Conservation (phyloP, 1,139 yeast species). For the Ogataea hybrid region DNA sequence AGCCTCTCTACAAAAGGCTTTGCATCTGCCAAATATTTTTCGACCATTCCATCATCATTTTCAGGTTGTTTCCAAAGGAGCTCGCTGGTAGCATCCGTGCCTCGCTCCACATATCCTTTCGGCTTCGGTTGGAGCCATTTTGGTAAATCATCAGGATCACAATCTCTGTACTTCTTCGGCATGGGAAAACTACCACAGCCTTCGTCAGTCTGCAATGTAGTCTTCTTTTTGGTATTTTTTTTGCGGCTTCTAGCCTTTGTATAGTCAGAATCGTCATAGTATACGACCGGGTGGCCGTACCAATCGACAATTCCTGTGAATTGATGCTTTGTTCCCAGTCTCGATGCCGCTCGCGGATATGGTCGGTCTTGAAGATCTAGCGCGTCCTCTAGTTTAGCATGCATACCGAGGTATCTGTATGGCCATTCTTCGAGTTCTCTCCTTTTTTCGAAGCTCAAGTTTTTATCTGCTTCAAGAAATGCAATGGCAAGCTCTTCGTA, state of each 20-base stretch:
- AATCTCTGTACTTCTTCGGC: conserved; percentile 46
- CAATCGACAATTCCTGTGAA: conserved; percentile 65
- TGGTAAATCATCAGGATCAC: conserved; percentile 51
- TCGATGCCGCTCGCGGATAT: conserved; percentile 77
- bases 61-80: conserved; percentile 63
- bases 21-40: conserved; percentile 54
- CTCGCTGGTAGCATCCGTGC: conserved; percentile 68
- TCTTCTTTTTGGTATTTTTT: conserved; percentile 21
- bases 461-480: conserved; percentile 46
- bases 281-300: conserved; percentile 65
- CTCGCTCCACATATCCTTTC: conserved; percentile 81
- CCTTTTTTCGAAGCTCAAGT: conserved; percentile 44
- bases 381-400: conserved; percentile 74
- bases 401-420: conserved; percentile 76
- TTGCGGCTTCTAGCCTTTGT: conserved; percentile 21
- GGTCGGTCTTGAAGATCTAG: conserved; percentile 79
- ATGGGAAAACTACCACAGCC: conserved; percentile 38
- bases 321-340: conserved; percentile 76
- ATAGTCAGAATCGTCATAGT: conserved; percentile 48
- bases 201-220: conserved; percentile 17
- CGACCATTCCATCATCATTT: conserved; percentile 40
- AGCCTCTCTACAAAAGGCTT: conserved; percentile 54
- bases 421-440: conserved; percentile 71
- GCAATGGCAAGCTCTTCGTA: conserved; percentile 61
- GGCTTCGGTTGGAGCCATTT: conserved; percentile 81